These are phyloP conservation scores for Pestalotiopsis fici DNA, from an alignment of 2,329 filamentous ascomycete genomes.

Conservation along the genomic window DNA sequence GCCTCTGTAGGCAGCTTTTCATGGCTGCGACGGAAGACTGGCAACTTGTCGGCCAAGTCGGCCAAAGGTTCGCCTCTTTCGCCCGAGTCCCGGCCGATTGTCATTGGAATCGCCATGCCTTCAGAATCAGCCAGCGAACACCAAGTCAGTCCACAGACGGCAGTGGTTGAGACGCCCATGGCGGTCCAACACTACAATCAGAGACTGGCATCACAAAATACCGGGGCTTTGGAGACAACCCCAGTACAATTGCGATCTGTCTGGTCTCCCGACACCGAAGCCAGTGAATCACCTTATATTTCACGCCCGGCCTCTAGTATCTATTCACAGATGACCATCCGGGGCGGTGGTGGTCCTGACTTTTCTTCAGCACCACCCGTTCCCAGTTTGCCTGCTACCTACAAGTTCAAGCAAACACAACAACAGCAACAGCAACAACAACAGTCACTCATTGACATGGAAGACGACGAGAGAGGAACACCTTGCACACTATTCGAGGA, in stretches of 20 bases:
- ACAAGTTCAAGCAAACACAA: constrained; percentile 36
- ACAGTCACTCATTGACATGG: constrained; percentile 37
- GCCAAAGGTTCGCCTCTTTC: constrained; percentile 53
- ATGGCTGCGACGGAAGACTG: constrained; percentile 50
- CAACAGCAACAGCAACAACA: constrained; percentile 19
- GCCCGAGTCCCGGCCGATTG: constrained; percentile 69
- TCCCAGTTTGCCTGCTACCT: constrained; percentile 53
- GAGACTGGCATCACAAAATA: constrained; percentile 16
- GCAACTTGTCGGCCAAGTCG: constrained; percentile 20
- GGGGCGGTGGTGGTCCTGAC: constrained; percentile 23
- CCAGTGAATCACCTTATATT: constrained; percentile 43
- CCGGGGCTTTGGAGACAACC: constrained; percentile 21
- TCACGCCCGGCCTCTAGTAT: constrained; percentile 56
- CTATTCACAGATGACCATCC: constrained; percentile 57
- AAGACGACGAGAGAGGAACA: constrained; percentile 47
- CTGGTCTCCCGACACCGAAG: constrained; percentile 65
- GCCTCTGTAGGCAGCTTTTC: constrained; percentile 59
- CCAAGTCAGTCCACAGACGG: constrained; percentile 53
- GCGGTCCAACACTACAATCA: constrained; percentile 29
- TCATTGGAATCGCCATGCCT: constrained; percentile 70
- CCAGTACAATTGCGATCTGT: constrained; percentile 47
- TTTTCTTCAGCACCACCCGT: constrained; percentile 56
- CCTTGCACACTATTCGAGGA: constrained; percentile 72
- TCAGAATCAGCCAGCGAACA: constrained; percentile 47
- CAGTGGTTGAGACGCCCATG: constrained; percentile 39